These are phyloP conservation scores for Russula sp. DNA, from an alignment of 768 basidiomycete genomes.

Conservation along the genomic window DNA sequence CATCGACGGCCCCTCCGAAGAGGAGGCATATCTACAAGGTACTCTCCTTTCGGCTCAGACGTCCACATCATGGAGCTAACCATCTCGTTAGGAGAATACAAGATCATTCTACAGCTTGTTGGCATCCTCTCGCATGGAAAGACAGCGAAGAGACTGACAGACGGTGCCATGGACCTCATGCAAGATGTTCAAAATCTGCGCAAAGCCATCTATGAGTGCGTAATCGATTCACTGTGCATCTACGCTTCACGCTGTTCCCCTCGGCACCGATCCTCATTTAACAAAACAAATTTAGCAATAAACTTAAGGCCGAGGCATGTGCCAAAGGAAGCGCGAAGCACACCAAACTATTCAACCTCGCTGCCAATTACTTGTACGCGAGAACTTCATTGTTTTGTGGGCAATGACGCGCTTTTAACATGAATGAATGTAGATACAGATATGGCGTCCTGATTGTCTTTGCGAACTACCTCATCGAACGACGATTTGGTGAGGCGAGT, in stretches of 20 bases:
- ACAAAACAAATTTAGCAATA: conserved; percentile 51
- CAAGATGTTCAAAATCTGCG: conserved; percentile 96
- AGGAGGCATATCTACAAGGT: conserved; percentile 87
- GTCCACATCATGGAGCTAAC: not conserved
- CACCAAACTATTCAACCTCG: conserved; percentile 61
- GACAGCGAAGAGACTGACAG: conserved; percentile 82
- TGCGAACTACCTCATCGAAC: conserved; percentile 88
- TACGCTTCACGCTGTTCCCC: no score
- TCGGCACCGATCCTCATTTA: not conserved
- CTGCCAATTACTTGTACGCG: conserved; percentile 80
- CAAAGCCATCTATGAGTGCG: conserved; percentile 91
- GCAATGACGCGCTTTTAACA: conserved; percentile 1
- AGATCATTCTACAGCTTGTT: conserved; percentile 90
- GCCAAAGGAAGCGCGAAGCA: conserved; percentile 75
- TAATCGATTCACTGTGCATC: conserved; percentile 3
- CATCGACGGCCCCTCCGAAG: conserved; percentile 79
- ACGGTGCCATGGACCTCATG: conserved; percentile 85
- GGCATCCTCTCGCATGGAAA: conserved; percentile 90
- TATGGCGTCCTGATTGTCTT: conserved; percentile 92
- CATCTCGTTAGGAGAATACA: conserved; percentile 74
- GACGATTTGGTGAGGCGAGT: conserved; percentile 34
- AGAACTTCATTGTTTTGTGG: conserved; percentile 1
- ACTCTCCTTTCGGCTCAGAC: conserved; percentile 9
- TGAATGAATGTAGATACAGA: conserved; percentile 51
- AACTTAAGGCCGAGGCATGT: conserved; percentile 79